These are phyloP conservation scores for Nepenthes gracilis DNA, from an alignment of 148 eudicot species.

Conservation along the genomic window DNA sequence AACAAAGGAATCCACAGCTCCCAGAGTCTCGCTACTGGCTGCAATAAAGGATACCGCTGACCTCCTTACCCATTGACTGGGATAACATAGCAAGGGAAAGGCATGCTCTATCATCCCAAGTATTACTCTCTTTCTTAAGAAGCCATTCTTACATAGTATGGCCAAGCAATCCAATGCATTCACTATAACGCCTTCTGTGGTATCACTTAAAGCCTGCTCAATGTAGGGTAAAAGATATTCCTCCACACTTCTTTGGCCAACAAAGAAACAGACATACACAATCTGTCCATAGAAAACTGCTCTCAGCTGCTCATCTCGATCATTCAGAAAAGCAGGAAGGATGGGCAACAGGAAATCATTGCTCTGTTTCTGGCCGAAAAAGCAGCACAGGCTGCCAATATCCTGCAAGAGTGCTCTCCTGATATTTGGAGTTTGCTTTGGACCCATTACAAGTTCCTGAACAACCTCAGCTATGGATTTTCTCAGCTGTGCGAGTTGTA, in stretches of 20 bases:
- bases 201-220: constrained; percentile 83
- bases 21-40: constrained; percentile 78
- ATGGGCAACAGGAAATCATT: constrained; percentile 81
- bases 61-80: constrained; percentile 91
- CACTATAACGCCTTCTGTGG: constrained; percentile 82
- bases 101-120: constrained; percentile 88
- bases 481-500: constrained; percentile 74
- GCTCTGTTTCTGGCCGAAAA: constrained; percentile 94
- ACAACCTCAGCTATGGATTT: constrained; percentile 89
- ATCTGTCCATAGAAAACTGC: constrained; percentile 87
- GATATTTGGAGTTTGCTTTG: constrained; percentile 93
- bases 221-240: constrained; percentile 90
- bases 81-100: constrained; percentile 81
- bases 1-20: constrained; percentile 90
- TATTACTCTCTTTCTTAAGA: constrained; percentile 63
- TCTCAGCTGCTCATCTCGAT: constrained; percentile 83
- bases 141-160: constrained; percentile 62
- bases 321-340: constrained; percentile 95
- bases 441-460: constrained; percentile 98
- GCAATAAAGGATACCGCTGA: constrained; percentile 75
- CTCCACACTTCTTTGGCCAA: constrained; percentile 96
- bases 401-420: constrained; percentile 96
- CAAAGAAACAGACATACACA: constrained; percentile 86
- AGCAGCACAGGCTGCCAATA: constrained; percentile 85
- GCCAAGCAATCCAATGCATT: constrained; percentile 85